phyloP scores from a whole-genome alignment of 495 filamentous ascomycete genomes.

The Copromyces sp. region DNA sequence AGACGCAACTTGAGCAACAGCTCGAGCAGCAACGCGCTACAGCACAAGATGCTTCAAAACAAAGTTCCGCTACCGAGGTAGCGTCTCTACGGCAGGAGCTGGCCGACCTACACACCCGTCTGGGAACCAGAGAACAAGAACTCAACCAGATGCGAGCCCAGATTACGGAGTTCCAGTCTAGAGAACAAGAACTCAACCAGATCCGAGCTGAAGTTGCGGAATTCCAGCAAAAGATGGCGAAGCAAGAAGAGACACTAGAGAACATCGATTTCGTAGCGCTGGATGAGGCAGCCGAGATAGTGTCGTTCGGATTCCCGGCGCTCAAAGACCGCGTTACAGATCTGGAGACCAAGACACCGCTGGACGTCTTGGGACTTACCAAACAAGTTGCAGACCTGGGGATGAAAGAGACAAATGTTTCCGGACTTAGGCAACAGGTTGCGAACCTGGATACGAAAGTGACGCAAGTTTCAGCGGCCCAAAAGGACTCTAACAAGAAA shows the following conservation, averaged over 20 bases:
- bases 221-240: not conserved
- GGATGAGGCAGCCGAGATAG: not conserved
- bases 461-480: not conserved
- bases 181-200: not conserved
- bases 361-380: not conserved
- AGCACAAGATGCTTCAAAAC: not conserved
- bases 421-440: not conserved
- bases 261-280: constrained; percentile 5
- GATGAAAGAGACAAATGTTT: not conserved
- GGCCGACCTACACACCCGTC: not conserved
- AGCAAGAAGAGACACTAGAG: constrained; percentile 6
- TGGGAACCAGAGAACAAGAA: not conserved
- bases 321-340: not conserved
- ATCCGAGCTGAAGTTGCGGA: not conserved
- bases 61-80: not conserved
- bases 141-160: not conserved
- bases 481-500: not conserved
- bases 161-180: not conserved
- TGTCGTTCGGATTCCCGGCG: constrained; percentile 2
- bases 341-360: not conserved
- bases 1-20: not conserved
- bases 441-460: not conserved
- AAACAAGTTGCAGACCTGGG: not conserved
- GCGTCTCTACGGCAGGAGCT: not conserved
- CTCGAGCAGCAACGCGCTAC: not conserved